Conservation (phyloP, 2,329 filamentous ascomycete genomes). For the Fusarium ramigenum region DNA sequence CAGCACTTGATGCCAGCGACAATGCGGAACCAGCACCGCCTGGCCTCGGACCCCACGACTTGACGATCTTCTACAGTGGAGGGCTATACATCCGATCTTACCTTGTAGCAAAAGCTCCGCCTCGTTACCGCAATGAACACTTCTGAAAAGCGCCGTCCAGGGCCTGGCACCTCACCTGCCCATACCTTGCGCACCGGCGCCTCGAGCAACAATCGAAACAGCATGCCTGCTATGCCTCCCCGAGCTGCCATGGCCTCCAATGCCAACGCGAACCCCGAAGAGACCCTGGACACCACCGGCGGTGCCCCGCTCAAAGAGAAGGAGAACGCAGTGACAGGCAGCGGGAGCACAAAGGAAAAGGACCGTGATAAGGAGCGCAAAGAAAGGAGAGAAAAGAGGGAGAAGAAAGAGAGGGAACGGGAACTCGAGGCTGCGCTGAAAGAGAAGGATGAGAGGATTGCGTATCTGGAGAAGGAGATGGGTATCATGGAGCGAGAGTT, state of each 20-base stretch:
- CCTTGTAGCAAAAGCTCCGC: constrained; percentile 15
- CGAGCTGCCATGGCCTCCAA: constrained; percentile 43
- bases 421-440: constrained; percentile 47
- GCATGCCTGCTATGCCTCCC: constrained; percentile 45
- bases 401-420: constrained; percentile 38
- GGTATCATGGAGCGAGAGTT: constrained; percentile 63
- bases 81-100: constrained; percentile 16
- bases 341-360: constrained; percentile 44
- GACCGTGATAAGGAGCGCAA: constrained; percentile 44
- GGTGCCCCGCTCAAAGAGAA: constrained; percentile 43
- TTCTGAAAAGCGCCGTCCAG: constrained; percentile 57
- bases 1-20: constrained; percentile 37
- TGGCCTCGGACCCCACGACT: constrained; percentile 41
- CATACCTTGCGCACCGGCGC: constrained; percentile 36
- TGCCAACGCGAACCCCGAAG: constrained; percentile 37
- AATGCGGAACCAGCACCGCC: constrained; percentile 45
- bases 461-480: constrained; percentile 62
- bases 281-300: constrained; percentile 41
- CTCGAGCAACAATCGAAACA: constrained; percentile 44
- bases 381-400: constrained; percentile 38
- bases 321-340: constrained; percentile 46
- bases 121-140: constrained; percentile 48
- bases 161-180: constrained; percentile 39
- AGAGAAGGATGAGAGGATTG: constrained; percentile 63
- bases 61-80: constrained; percentile 37